Evolutionary conservation across 2,329 filamentous ascomycete species (phyloP).

Genomic region (Talaromyces marneffei): DNA sequence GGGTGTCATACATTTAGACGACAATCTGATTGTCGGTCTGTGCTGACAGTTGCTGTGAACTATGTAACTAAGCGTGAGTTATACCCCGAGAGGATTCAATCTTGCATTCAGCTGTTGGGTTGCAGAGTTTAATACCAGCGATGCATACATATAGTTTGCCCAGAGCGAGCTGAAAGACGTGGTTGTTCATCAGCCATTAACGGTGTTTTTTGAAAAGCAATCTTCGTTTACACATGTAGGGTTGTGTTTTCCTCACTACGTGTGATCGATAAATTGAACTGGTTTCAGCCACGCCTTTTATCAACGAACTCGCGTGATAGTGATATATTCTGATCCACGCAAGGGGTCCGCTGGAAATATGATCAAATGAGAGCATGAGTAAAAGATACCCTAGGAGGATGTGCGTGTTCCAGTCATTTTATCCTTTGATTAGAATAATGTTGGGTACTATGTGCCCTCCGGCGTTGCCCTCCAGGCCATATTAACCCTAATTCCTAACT

Average conservation of each 20-base stretch:
- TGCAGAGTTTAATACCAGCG: not conserved
- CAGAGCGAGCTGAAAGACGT: not conserved
- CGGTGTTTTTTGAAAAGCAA: not conserved
- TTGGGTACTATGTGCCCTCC: not conserved
- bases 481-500: not conserved
- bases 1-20: not conserved
- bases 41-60: not conserved
- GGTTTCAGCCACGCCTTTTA: not conserved
- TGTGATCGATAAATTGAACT: not conserved
- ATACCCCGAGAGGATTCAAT: not conserved
- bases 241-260: not conserved
- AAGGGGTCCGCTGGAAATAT: not conserved
- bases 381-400: not conserved
- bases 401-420: not conserved
- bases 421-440: not conserved
- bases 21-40: not conserved
- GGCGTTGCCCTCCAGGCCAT: not conserved
- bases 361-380: not conserved
- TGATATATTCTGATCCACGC: not conserved
- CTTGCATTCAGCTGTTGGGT: not conserved
- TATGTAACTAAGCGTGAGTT: not conserved
- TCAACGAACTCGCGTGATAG: not conserved
- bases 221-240: not conserved
- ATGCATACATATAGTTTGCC: not conserved
- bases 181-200: not conserved